A percentile compares a stretch with the other conserved stretches of the same genome.
phyloP scores from a whole-genome alignment of 306 rosid genomes.

The Quercus aquifolioides region DNA sequence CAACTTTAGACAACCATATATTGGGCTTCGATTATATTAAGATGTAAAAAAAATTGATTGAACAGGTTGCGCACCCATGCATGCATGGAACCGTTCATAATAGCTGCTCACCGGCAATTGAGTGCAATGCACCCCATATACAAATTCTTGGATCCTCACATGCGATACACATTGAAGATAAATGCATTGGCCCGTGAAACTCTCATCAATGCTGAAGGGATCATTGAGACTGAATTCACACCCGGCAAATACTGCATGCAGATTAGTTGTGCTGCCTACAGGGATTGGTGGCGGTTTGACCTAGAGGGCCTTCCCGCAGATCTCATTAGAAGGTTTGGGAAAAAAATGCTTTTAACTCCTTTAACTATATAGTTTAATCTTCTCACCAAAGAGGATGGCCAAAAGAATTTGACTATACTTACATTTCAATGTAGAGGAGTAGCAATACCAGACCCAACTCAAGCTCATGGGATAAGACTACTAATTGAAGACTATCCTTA shows the following conservation, averaged over 20 bases:
- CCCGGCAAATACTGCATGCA: conserved; percentile 38
- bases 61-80: conserved; percentile 42
- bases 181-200: conserved; percentile 29
- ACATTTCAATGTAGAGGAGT: conserved; percentile 22
- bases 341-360: too few relatives aligned
- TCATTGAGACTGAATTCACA: conserved; percentile 22
- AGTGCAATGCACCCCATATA: conserved; percentile 49
- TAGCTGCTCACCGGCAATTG: conserved; percentile 40
- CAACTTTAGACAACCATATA: too few relatives aligned
- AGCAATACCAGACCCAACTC: conserved; percentile 32
- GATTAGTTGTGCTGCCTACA: conserved; percentile 31
- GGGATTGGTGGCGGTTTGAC: conserved; percentile 39
- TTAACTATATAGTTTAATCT: too few relatives aligned
- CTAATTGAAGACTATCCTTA: conserved; percentile 45
- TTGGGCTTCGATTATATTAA: too few relatives aligned
- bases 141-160: conserved; percentile 38
- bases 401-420: neutral
- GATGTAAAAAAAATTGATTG: neutral
- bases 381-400: too few relatives aligned
- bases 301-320: conserved; percentile 38
- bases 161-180: conserved; percentile 36
- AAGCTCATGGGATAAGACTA: conserved; percentile 26
- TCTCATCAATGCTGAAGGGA: conserved; percentile 28
- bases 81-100: conserved; percentile 39
- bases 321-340: conserved; percentile 31